Percentiles rank a stretch among this genome's conserved stretches.
These are phyloP conservation scores for Fraxinus dipetala DNA, from an alignment of 305 asterid genomes.

Conservation along the genomic window DNA sequence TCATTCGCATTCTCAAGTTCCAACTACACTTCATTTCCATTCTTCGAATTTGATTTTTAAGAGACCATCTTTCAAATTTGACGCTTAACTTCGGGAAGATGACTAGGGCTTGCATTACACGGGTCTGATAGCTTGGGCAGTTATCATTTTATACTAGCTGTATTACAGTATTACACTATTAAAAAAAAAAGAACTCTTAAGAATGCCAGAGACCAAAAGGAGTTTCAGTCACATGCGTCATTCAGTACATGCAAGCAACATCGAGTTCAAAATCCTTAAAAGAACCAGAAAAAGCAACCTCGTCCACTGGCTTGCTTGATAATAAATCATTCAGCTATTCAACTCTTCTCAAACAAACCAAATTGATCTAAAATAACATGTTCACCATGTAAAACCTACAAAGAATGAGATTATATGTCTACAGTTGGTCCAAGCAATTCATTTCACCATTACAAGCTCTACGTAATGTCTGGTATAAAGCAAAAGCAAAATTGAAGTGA, in stretches of 20 bases:
- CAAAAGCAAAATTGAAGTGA: slow-evolving; percentile 23
- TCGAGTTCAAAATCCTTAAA: neutral
- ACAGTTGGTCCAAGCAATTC: neutral
- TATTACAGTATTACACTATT: neutral
- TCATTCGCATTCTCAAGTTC: neutral
- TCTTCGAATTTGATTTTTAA: neutral
- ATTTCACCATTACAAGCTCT: neutral
- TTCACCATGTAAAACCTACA: neutral
- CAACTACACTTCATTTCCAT: neutral
- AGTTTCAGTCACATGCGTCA: neutral
- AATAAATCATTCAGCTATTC: neutral
- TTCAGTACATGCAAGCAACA: neutral
- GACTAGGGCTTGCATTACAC: neutral
- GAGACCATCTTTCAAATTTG: neutral
- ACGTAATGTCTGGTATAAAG: slow-evolving; percentile 2
- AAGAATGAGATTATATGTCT: neutral
- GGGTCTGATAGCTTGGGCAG: neutral
- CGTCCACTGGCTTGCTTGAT: neutral
- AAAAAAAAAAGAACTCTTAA: no score
- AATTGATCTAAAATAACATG: neutral
- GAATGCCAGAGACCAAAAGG: neutral
- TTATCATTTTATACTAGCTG: neutral
- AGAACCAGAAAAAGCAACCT: neutral
- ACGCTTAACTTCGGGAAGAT: neutral
- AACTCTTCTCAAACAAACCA: neutral